Percentiles rank a stretch among this genome's conserved stretches.
Conservation (phyloP, 495 filamentous ascomycete genomes). For the Filosporella fistucella region DNA sequence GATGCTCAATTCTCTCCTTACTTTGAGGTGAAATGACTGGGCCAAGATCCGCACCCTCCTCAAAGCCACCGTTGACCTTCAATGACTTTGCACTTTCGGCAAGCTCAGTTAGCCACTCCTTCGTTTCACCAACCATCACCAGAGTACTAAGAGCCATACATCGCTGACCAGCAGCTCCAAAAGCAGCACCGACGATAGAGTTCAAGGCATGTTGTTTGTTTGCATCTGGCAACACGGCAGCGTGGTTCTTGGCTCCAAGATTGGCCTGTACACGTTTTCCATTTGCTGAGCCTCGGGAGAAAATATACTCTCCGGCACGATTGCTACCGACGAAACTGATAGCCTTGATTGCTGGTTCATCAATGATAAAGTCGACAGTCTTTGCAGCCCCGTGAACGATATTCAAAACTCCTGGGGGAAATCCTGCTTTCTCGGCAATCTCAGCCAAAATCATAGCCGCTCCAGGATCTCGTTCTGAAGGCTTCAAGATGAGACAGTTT, state of each 20-base stretch:
- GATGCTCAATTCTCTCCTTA: slow-evolving; percentile 80
- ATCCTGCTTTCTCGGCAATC: slow-evolving; percentile 84
- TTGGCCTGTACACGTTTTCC: slow-evolving; percentile 95
- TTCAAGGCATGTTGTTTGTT: slow-evolving; percentile 98
- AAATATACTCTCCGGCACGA: slow-evolving; percentile 97
- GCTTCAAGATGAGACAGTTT: slow-evolving; percentile 93
- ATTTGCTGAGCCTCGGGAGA: slow-evolving; percentile 80
- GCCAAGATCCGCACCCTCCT: slow-evolving; percentile 90
- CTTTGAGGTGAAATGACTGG: slow-evolving; percentile 93
- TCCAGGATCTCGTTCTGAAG: slow-evolving; percentile 96
- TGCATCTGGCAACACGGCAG: slow-evolving; percentile 88
- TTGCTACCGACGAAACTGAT: slow-evolving; percentile 96
- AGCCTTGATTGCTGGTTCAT: slow-evolving; percentile 96
- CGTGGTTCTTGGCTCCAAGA: slow-evolving; percentile 97
- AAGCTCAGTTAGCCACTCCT: slow-evolving; percentile 87
- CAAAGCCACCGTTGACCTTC: slow-evolving; percentile 90
- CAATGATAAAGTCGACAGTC: slow-evolving; percentile 96
- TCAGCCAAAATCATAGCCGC: slow-evolving; percentile 98
- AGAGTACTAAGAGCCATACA: slow-evolving; percentile 96
- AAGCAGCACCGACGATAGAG: slow-evolving; percentile 90
- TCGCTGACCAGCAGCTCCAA: slow-evolving; percentile 93
- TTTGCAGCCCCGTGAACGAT: slow-evolving; percentile 86
- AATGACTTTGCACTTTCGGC: slow-evolving; percentile 89
- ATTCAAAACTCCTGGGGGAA: slow-evolving; percentile 92
- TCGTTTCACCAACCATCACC: slow-evolving; percentile 92